Conservation (phyloP, 2,329 filamentous ascomycete genomes). For the Cryphonectria nitschkei region DNA sequence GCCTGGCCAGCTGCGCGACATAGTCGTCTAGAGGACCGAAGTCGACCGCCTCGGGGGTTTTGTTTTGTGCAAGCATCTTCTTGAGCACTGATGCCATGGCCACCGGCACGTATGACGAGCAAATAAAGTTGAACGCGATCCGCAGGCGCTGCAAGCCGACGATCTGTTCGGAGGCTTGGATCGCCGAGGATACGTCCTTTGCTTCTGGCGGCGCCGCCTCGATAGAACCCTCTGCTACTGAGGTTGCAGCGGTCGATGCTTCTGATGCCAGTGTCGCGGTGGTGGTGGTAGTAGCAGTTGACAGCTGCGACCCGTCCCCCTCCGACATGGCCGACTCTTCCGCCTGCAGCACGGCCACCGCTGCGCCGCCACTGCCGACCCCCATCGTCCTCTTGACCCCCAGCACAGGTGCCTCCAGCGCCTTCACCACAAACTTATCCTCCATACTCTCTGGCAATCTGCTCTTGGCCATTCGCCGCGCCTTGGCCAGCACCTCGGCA, state of each 20-base stretch:
- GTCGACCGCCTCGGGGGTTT: slow-evolving; percentile 49
- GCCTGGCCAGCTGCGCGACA: slow-evolving; percentile 64
- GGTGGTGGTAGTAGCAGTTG: slow-evolving; percentile 41
- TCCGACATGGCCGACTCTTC: slow-evolving; percentile 38
- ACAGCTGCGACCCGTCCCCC: slow-evolving; percentile 47
- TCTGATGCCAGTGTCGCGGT: slow-evolving; percentile 39
- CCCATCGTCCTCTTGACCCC: slow-evolving; percentile 59
- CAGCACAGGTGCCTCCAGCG: slow-evolving; percentile 76
- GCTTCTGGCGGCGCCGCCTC: slow-evolving; percentile 25
- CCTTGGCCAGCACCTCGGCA: slow-evolving; percentile 69
- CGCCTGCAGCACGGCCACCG: slow-evolving; percentile 34
- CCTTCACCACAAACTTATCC: slow-evolving; percentile 77
- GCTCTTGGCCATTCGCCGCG: slow-evolving; percentile 64
- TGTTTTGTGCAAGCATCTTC: slow-evolving; percentile 39
- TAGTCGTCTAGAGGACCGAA: slow-evolving; percentile 75
- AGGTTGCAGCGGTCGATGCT: slow-evolving; percentile 51
- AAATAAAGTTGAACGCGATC: slow-evolving; percentile 67
- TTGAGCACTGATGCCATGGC: slow-evolving; percentile 49
- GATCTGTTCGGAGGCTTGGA: slow-evolving; percentile 53
- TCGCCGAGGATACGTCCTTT: slow-evolving; percentile 44
- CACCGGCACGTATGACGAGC: slow-evolving; percentile 61
- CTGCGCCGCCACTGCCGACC: not conserved
- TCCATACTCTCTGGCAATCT: slow-evolving; percentile 81
- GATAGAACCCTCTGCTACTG: slow-evolving; percentile 41
- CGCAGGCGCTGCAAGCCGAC: slow-evolving; percentile 65